Conservation (phyloP, 495 filamentous ascomycete species). For the Pyrenula massariospora region DNA sequence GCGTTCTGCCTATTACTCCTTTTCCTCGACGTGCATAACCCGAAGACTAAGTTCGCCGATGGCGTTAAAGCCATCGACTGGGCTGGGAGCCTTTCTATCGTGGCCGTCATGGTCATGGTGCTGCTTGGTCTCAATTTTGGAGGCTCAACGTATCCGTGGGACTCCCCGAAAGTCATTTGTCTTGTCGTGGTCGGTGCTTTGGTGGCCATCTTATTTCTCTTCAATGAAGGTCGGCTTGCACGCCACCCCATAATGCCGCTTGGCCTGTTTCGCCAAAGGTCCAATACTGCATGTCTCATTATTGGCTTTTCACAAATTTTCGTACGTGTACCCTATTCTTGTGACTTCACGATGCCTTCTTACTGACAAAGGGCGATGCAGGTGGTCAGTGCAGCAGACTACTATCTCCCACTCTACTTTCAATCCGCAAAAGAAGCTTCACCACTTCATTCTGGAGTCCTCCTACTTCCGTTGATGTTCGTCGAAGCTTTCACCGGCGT, state of each 20-base stretch:
- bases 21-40: constrained; percentile 49
- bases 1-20: constrained; percentile 46
- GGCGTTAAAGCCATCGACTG: constrained; percentile 73
- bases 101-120: constrained; percentile 64
- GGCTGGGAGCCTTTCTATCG: constrained; percentile 55
- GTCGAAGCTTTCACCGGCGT: constrained; percentile 37
- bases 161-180: constrained; percentile 62
- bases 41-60: constrained; percentile 38
- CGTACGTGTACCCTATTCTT: too few species aligned
- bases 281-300: constrained; percentile 45
- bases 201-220: constrained; percentile 49
- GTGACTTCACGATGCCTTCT: too few species aligned
- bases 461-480: constrained; percentile 40
- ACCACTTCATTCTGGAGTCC: constrained; percentile 38
- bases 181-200: constrained; percentile 61
- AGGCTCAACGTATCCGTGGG: constrained; percentile 61
- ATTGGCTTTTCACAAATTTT: constrained; percentile 41
- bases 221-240: constrained; percentile 60
- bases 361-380: too few species aligned
- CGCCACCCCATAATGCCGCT: constrained; percentile 70
- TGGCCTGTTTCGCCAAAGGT: constrained; percentile 44
- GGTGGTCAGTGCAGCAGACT: too few species aligned
- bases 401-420: constrained; percentile 48
- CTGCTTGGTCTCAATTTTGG: constrained; percentile 69
- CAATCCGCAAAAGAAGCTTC: constrained; percentile 38